A percentile compares a stretch with the other conserved stretches of the same genome.
Evolutionary conservation across 805 yeast species (phyloP).

Genomic region (Sugiyamaella chiloensis): DNA sequence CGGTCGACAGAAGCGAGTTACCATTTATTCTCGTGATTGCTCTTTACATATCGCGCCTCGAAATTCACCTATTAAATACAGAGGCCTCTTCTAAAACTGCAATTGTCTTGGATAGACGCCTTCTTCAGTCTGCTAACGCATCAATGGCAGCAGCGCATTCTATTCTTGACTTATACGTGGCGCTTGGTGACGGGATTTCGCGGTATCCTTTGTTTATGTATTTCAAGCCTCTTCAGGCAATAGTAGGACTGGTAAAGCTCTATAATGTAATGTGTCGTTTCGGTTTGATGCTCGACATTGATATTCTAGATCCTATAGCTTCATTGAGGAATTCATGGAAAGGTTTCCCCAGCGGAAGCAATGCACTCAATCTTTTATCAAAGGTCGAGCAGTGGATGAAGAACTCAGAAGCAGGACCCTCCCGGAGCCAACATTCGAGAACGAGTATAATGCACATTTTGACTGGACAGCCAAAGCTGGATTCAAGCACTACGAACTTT

Average conservation of each 20-base stretch:
- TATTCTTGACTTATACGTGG: neutral
- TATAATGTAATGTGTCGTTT: neutral
- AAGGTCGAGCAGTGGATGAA: neutral
- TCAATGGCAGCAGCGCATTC: neutral
- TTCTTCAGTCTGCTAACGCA: neutral
- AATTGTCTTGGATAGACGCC: neutral
- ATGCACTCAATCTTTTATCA: neutral
- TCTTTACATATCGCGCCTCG: neutral
- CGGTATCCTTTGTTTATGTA: neutral
- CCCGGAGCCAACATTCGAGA: neutral
- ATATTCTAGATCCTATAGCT: neutral
- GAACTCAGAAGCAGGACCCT: neutral
- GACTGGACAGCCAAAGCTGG: neutral
- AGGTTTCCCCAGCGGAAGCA: neutral
- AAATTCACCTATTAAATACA: neutral
- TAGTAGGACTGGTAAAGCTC: neutral
- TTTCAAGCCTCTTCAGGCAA: neutral
- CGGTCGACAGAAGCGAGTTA: neutral
- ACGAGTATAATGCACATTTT: neutral
- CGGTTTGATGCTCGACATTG: constrained; percentile 1
- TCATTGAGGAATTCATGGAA: neutral
- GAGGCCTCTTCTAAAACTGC: neutral
- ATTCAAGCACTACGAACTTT: neutral
- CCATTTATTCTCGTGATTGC: neutral
- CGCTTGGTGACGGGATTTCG: neutral